Evolutionary conservation across 768 basidiomycete genomes (phyloP).

Genomic region (Xerocomellus dryophilus): DNA sequence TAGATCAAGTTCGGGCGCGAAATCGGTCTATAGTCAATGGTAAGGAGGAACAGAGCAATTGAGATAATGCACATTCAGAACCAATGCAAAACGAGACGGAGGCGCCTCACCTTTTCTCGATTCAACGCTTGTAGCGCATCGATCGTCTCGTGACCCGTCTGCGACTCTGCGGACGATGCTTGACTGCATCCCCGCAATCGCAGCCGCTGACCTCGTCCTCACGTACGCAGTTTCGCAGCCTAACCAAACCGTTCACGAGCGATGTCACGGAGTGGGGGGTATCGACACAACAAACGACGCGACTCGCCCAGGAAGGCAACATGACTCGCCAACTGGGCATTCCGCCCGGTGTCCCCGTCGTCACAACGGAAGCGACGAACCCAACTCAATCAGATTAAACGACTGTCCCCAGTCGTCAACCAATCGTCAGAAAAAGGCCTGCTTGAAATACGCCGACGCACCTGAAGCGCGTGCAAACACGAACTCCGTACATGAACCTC

Average conservation of each 20-base stretch:
- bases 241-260: slow-evolving; percentile 29
- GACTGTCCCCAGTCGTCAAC: slow-evolving; percentile 46
- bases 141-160: slow-evolving; percentile 47
- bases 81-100: too few relatives aligned
- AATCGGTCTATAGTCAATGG: too few relatives aligned
- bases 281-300: neutral
- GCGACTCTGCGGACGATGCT: slow-evolving; percentile 71
- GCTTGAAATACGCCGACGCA: slow-evolving; percentile 27
- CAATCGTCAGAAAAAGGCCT: neutral
- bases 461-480: slow-evolving; percentile 86
- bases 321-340: slow-evolving; percentile 71
- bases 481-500: slow-evolving; percentile 86
- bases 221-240: slow-evolving; percentile 82
- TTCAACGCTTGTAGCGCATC: slow-evolving; percentile 65
- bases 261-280: too few relatives aligned
- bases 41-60: too few relatives aligned
- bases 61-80: too few relatives aligned
- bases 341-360: slow-evolving; percentile 88
- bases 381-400: slow-evolving; percentile 89
- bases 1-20: too few relatives aligned
- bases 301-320: slow-evolving; percentile 63
- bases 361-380: slow-evolving; percentile 91
- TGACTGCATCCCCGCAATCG: slow-evolving; percentile 76
- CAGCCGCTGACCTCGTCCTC: slow-evolving; percentile 63
- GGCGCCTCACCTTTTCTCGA: slow-evolving; percentile 73